These are phyloP conservation scores for Phycomyces nitens DNA, from an alignment of 192 early-diverging fungal genomes.

Conservation along the genomic window DNA sequence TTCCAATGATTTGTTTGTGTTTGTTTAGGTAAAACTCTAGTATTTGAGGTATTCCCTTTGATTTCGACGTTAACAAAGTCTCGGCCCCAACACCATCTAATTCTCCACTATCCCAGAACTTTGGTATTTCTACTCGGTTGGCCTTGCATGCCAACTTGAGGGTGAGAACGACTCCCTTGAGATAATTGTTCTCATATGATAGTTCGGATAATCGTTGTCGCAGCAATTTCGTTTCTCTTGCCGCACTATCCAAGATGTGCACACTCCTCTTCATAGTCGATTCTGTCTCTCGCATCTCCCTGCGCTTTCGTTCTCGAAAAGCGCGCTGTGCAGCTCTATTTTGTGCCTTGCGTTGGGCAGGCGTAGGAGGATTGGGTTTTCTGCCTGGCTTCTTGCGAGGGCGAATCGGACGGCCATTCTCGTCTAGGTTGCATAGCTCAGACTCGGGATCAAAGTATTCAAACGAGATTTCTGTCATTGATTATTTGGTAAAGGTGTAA, in stretches of 20 bases:
- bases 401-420: constrained; percentile 32
- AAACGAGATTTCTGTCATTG: constrained; percentile 15
- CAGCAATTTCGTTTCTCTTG: constrained; percentile 39
- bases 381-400: constrained; percentile 57
- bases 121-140: constrained; percentile 23
- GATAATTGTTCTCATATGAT: constrained; percentile 45
- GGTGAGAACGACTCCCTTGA: constrained; percentile 43
- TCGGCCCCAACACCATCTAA: constrained; percentile 10
- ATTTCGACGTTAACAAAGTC: background rate
- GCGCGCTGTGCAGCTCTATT: constrained; percentile 88
- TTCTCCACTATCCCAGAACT: constrained; percentile 13
- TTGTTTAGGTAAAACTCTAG: constrained; percentile 12
- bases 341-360: constrained; percentile 64
- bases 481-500: too few species aligned
- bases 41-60: constrained; percentile 7
- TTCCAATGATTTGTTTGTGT: constrained; percentile 7
- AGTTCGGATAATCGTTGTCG: constrained; percentile 38
- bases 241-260: constrained; percentile 49
- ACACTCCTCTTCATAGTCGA: constrained; percentile 62
- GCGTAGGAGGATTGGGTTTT: constrained; percentile 60
- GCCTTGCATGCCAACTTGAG: constrained; percentile 33
- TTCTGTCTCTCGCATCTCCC: constrained; percentile 74
- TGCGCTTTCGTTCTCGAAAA: constrained; percentile 82
- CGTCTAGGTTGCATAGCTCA: constrained; percentile 17
- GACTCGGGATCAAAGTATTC: constrained; percentile 30